A percentile compares a stretch with the other conserved stretches of the same genome.
These are phyloP conservation scores for Sporobolomyces roseus DNA, from an alignment of 768 basidiomycete genomes.

Conservation along the genomic window DNA sequence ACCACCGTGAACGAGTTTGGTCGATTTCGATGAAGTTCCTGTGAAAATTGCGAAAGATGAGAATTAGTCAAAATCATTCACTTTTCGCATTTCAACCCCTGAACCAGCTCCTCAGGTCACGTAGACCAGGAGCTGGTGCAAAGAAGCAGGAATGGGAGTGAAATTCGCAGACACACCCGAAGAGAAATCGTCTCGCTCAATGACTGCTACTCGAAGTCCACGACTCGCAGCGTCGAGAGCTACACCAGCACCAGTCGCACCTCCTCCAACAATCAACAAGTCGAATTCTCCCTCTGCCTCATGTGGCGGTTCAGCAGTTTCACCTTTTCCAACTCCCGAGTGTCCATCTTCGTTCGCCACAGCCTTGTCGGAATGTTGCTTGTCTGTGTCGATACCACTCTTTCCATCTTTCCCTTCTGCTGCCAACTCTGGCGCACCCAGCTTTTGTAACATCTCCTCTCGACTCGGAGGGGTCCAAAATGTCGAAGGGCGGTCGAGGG, in stretches of 20 bases:
- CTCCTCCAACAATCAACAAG: conserved; percentile 81
- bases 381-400: background rate
- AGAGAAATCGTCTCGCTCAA: conserved; percentile 87
- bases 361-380: conserved; percentile 5
- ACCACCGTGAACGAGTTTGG: conserved; percentile 96
- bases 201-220: conserved; percentile 85
- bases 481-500: conserved; percentile 34
- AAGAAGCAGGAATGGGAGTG: too few relatives aligned
- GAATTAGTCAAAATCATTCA: too few relatives aligned
- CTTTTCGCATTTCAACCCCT: too few relatives aligned
- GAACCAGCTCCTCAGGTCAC: too few relatives aligned
- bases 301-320: conserved; percentile 2
- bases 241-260: conserved; percentile 93
- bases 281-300: conserved; percentile 56
- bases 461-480: conserved; percentile 37
- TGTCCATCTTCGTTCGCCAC: conserved; percentile 6
- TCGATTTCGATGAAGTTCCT: conserved; percentile 96
- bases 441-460: conserved; percentile 33
- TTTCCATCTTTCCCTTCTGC: conserved; percentile 25
- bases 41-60: background rate
- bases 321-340: background rate
- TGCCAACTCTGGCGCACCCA: conserved; percentile 16
- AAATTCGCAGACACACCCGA: conserved; percentile 57
- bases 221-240: conserved; percentile 90
- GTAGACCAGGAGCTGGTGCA: too few relatives aligned